Evolutionary conservation across 139 green algal genomes (phyloP).

Genomic region (Tetraselmis chui): DNA sequence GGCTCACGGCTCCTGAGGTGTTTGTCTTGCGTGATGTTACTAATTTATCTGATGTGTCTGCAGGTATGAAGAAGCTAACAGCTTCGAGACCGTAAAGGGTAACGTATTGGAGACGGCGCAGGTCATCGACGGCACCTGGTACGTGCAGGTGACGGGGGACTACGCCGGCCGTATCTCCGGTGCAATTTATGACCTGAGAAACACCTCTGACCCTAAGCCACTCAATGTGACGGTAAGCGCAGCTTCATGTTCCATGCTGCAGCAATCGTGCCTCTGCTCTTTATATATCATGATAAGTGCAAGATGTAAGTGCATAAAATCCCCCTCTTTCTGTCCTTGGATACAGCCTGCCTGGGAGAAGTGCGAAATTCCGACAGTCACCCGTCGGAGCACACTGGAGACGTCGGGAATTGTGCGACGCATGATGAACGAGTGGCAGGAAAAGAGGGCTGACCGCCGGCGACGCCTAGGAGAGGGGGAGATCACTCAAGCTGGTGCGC

Average conservation of each 20-base stretch:
- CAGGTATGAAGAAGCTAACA: constrained; percentile 46
- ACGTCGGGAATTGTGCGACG: neutral
- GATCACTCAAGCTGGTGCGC: neutral
- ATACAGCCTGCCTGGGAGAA: neutral
- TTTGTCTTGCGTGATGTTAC: too few relatives aligned
- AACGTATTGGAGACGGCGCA: constrained; percentile 44
- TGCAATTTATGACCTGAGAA: constrained; percentile 45
- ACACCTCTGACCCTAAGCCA: constrained; percentile 23
- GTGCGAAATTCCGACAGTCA: neutral
- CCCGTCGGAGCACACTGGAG: neutral
- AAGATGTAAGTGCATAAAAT: too few relatives aligned
- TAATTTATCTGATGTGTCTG: neutral
- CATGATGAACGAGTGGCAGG: neutral
- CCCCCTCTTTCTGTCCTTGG: neutral
- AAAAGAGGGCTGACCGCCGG: neutral
- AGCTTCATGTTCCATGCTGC: too few relatives aligned
- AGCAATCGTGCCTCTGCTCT: too few relatives aligned
- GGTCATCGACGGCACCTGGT: constrained; percentile 57
- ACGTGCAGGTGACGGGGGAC: constrained; percentile 57
- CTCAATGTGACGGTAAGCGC: constrained; percentile 10
- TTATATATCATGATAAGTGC: too few relatives aligned
- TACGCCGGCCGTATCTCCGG: constrained; percentile 55
- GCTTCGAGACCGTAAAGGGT: constrained; percentile 33
- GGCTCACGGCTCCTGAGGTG: too few relatives aligned
- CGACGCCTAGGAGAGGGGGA: neutral